A percentile compares a stretch with the other conserved stretches of the same genome.
Evolutionary conservation across 495 filamentous ascomycete genomes (phyloP).

Genomic region (Pseudomonodictys pantanalensis): DNA sequence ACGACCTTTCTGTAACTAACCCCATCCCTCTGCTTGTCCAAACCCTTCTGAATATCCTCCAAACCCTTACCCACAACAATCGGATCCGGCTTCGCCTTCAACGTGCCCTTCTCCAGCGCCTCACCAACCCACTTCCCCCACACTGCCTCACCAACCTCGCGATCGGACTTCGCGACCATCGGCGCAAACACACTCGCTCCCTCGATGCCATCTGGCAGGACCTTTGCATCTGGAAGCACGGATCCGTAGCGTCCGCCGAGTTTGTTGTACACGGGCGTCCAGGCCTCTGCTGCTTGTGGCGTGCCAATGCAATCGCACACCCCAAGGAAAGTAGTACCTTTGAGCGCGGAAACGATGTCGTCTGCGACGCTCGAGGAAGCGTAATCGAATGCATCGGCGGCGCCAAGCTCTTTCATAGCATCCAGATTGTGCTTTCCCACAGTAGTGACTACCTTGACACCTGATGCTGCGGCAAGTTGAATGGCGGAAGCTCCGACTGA

Average conservation of each 20-base stretch:
- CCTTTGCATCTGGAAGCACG: constrained; percentile 22
- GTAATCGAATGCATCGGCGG: constrained; percentile 59
- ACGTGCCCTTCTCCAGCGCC: constrained; percentile 27
- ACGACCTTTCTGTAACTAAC: constrained; percentile 41
- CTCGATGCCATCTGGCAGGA: constrained; percentile 34
- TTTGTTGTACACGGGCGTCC: constrained; percentile 35
- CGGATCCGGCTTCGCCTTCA: constrained; percentile 30
- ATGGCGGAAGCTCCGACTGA: constrained; percentile 61
- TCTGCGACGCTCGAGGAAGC: constrained; percentile 39
- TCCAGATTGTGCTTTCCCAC: constrained; percentile 54
- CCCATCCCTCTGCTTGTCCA: constrained; percentile 38
- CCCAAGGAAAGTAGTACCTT: constrained; percentile 36
- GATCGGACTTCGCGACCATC: constrained; percentile 22
- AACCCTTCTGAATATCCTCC: constrained; percentile 36
- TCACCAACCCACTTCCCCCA: constrained; percentile 34
- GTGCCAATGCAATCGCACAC: constrained; percentile 38
- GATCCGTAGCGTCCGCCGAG: constrained; percentile 33
- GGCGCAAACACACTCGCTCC: constrained; percentile 32
- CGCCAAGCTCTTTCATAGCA: constrained; percentile 53
- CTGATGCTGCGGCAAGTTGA: constrained; percentile 58
- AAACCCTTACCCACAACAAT: constrained; percentile 35
- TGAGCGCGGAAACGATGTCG: constrained; percentile 40
- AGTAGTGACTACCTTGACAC: constrained; percentile 58
- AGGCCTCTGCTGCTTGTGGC: constrained; percentile 11
- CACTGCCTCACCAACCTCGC: constrained; percentile 29